Percentiles rank a stretch among this genome's conserved stretches.
These are phyloP conservation scores for Lathyrus sativus DNA, from an alignment of 306 rosid species.

Conservation along the genomic window DNA sequence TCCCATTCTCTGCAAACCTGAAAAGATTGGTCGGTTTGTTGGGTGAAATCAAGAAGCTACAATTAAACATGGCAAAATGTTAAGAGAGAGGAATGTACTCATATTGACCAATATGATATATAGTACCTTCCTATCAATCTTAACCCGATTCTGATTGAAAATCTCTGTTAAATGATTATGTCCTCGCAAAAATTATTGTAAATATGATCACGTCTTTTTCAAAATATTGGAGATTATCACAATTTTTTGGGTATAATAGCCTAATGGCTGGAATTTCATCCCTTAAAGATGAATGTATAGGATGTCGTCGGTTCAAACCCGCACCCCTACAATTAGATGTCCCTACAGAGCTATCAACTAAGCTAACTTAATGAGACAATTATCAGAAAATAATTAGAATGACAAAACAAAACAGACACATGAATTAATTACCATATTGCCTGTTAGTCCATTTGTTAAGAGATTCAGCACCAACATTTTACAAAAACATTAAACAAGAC, in stretches of 20 bases:
- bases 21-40: constrained; percentile 30
- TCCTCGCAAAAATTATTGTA: background rate
- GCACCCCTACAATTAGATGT: too few species aligned
- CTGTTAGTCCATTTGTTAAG: background rate
- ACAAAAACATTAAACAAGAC: constrained; percentile 3
- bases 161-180: background rate
- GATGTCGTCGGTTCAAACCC: too few species aligned
- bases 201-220: background rate
- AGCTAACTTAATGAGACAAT: background rate
- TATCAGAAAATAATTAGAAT: background rate
- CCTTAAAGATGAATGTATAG: too few species aligned
- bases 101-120: background rate
- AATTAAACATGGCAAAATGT: constrained; percentile 1
- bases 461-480: constrained; percentile 12
- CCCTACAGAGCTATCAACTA: too few species aligned
- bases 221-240: background rate
- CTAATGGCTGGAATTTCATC: too few species aligned
- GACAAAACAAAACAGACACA: background rate
- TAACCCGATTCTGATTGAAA: background rate
- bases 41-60: constrained; percentile 18
- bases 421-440: background rate
- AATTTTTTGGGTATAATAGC: background rate
- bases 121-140: too few species aligned
- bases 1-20: constrained; percentile 99
- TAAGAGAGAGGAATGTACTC: background rate